These are phyloP conservation scores for Inga leiocalycina DNA, from an alignment of 306 rosid genomes.

Conservation along the genomic window DNA sequence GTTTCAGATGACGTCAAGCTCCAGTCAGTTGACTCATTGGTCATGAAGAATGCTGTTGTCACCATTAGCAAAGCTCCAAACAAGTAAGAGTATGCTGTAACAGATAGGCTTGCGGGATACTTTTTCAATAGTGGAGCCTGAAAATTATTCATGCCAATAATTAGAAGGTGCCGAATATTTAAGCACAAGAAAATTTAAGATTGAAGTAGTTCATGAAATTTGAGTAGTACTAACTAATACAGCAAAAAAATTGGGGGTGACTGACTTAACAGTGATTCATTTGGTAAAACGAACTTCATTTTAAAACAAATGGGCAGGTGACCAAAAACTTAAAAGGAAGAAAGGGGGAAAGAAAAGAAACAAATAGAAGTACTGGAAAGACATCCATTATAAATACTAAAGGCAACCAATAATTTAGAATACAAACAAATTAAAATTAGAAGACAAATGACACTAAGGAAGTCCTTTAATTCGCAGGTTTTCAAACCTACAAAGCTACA, in stretches of 20 bases:
- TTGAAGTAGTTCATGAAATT: background rate
- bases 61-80: constrained; percentile 87
- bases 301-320: background rate
- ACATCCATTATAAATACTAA: constrained; percentile 4
- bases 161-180: constrained; percentile 23
- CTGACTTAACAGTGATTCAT: background rate
- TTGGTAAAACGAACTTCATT: background rate
- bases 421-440: background rate
- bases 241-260: constrained; percentile 3
- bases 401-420: background rate
- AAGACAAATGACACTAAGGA: background rate
- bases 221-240: constrained; percentile 12
- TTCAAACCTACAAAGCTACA: background rate
- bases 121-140: constrained; percentile 91
- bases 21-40: constrained; percentile 81
- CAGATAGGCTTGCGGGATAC: constrained; percentile 88
- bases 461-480: background rate
- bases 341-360: too few species aligned
- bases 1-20: constrained; percentile 74
- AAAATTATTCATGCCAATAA: constrained; percentile 37
- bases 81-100: constrained; percentile 84
- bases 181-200: constrained; percentile 17
- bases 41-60: constrained; percentile 70
- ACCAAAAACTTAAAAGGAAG: background rate
- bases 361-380: background rate